Evolutionary conservation across 2,329 filamentous ascomycete species (phyloP).

Genomic region (Albifimbria verrucaria): DNA sequence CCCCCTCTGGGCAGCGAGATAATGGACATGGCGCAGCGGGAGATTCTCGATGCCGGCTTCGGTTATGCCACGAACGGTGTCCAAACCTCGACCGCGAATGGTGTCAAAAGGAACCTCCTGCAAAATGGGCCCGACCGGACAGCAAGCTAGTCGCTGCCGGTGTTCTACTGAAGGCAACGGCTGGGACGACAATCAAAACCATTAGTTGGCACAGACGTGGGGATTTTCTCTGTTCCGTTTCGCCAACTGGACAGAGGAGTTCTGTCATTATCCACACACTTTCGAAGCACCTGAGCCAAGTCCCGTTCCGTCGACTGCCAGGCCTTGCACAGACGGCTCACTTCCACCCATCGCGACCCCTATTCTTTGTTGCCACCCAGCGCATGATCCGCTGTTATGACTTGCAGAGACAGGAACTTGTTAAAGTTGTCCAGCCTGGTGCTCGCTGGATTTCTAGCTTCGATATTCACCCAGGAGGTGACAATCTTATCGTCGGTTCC

Average conservation of each 20-base stretch:
- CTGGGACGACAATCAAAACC: conserved; percentile 78
- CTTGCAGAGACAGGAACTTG: conserved; percentile 81
- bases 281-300: conserved; percentile 90
- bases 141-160: conserved; percentile 70
- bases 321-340: conserved; percentile 81
- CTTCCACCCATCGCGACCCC: conserved; percentile 89
- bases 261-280: conserved; percentile 93
- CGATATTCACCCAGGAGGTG: conserved; percentile 87
- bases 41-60: conserved; percentile 83
- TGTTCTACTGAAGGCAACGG: conserved; percentile 75
- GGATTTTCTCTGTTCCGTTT: conserved; percentile 92
- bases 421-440: conserved; percentile 91
- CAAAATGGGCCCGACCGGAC: conserved; percentile 80
- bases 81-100: conserved; percentile 49
- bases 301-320: conserved; percentile 78
- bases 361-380: conserved; percentile 96
- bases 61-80: conserved; percentile 76
- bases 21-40: conserved; percentile 69
- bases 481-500: conserved; percentile 90
- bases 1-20: conserved; percentile 72
- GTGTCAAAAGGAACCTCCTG: conserved; percentile 70
- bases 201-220: conserved; percentile 92
- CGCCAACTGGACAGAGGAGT: conserved; percentile 70
- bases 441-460: conserved; percentile 92
- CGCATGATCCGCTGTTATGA: conserved; percentile 93